Evolutionary conservation across 208 protist species (phyloP), one percentile per base, ranked within the genome.

Genomic region (Crithidia bombi): DNA sequence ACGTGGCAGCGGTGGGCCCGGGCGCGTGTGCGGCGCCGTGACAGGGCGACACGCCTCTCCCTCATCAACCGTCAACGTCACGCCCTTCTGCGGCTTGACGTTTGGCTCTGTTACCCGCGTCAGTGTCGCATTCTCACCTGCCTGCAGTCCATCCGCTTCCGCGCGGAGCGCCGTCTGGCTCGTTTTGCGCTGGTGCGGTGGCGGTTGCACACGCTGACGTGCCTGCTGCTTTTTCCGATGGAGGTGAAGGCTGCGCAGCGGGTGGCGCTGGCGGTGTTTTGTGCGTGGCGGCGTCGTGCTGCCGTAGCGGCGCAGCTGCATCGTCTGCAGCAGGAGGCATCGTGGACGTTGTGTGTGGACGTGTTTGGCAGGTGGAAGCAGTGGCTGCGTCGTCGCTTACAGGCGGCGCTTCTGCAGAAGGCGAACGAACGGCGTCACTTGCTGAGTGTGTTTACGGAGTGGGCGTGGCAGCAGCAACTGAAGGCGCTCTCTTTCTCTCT

Each of bases 311-410:
- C 44, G 7, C 14, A 51, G 19, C 17, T 84, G 52, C 59, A 51
- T 6, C 51, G 41, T 5, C 38, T 81, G 26, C 51, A 41, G 19
- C 54, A 67, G 23, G 65, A 72, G 49, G 74, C 65, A 0, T 32
- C 74, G 25, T 57, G 64, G 26, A 33, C 17, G 10, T 21, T 86
- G 28, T 62, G 59, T 21, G 32, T 43, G 17, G 10, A 51, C 7
- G 35, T 9, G 15, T 61, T 89, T 26, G 55, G 36, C n/a, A 50
- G 33, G 49, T 86, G 79, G 80, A 69, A 72, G 41, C 62, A 59
- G 21, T 79, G 75, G 73, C 55, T 69, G 41, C 70, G 63, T 12
- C 62, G 70, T 10, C 54, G 63, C 15, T 26, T 76, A 26, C 63
- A 76, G 46, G 55, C 70, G 0, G 61, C 47, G 11, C 47, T 76